Conservation (phyloP, 2,329 filamentous ascomycete genomes). For the Zasmidium cellare region DNA sequence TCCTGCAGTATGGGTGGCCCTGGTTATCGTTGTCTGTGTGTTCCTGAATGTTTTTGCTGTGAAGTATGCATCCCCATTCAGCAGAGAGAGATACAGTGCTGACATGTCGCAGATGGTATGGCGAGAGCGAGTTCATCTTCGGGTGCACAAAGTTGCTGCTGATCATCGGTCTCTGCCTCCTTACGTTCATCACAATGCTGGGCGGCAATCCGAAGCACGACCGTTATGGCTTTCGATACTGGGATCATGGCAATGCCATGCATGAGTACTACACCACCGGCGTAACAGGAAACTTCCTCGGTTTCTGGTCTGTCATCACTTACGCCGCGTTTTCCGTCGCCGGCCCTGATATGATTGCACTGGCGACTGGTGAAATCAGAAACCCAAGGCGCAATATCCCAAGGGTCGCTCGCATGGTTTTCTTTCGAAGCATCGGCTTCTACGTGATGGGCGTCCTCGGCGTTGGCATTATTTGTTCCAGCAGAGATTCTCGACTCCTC, state of each 20-base stretch:
- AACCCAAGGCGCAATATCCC: slow-evolving; percentile 18
- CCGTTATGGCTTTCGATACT: slow-evolving; percentile 20
- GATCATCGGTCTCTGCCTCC: slow-evolving; percentile 8
- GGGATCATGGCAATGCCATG: slow-evolving; percentile 9
- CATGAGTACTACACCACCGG: slow-evolving; percentile 11
- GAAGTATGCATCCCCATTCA: slow-evolving; percentile 6
- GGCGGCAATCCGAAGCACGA: slow-evolving; percentile 15
- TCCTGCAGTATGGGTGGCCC: slow-evolving; percentile 39
- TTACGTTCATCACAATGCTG: slow-evolving; percentile 17
- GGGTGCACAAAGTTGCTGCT: slow-evolving; percentile 11
- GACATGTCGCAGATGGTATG: slow-evolving; percentile 8
- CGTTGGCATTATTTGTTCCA: slow-evolving; percentile 10
- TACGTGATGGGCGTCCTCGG: slow-evolving; percentile 10
- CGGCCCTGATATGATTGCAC: slow-evolving; percentile 13
- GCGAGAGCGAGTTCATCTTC: slow-evolving; percentile 20
- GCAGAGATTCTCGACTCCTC: slow-evolving; percentile 9
- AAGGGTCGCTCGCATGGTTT: slow-evolving; percentile 8
- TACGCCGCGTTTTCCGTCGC: slow-evolving; percentile 66
- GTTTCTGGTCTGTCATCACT: slow-evolving; percentile 61
- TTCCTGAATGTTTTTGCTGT: slow-evolving; percentile 17
- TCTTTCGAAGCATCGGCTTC: slow-evolving; percentile 8
- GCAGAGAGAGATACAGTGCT: not conserved
- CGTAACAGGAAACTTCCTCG: slow-evolving; percentile 38
- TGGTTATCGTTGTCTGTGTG: slow-evolving; percentile 29
- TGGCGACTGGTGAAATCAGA: slow-evolving; percentile 17